These are phyloP conservation scores for Mycena sanguinolenta DNA, from an alignment of 768 basidiomycete species.

Conservation along the genomic window DNA sequence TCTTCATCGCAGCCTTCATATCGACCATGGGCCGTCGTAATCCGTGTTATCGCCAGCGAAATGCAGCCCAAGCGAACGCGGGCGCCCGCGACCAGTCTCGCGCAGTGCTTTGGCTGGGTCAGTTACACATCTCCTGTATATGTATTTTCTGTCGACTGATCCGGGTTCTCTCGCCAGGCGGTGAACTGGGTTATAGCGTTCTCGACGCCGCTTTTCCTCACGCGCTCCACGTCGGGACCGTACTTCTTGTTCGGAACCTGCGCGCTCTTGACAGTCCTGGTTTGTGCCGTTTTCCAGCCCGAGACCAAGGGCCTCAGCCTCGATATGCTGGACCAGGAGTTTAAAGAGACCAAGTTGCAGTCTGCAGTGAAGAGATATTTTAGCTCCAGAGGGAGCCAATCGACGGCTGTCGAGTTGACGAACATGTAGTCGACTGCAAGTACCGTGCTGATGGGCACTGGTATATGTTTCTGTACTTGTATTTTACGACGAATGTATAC, in stretches of 20 bases:
- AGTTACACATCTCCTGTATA: conserved; percentile 24
- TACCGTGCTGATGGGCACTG: too few species aligned
- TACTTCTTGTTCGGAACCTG: conserved; percentile 61
- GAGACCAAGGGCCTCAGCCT: conserved; percentile 61
- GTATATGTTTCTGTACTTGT: too few species aligned
- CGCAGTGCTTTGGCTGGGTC: conserved; percentile 58
- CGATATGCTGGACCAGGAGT: conserved; percentile 55
- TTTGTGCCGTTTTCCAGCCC: conserved; percentile 55
- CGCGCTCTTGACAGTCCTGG: conserved; percentile 50
- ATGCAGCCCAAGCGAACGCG: conserved; percentile 63
- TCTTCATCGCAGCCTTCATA: conserved; percentile 58
- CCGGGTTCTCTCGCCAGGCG: conserved; percentile 33
- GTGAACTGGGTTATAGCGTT: conserved; percentile 61
- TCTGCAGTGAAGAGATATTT: conserved; percentile 31
- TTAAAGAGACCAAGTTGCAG: conserved; percentile 43
- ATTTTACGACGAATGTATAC: too few species aligned
- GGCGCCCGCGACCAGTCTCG: conserved; percentile 55
- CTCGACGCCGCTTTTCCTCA: conserved; percentile 62
- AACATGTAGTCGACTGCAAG: background rate
- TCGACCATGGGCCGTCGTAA: conserved; percentile 60
- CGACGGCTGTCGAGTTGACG: conserved; percentile 25
- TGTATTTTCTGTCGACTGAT: conserved; percentile 4
- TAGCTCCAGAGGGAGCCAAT: conserved; percentile 19
- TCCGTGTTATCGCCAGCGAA: conserved; percentile 57
- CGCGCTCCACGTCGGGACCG: conserved; percentile 57